A percentile compares a stretch with the other conserved stretches of the same genome.
These are phyloP conservation scores for Aspergillus fijiensis DNA, from an alignment of 2,329 filamentous ascomycete species.

Conservation along the genomic window DNA sequence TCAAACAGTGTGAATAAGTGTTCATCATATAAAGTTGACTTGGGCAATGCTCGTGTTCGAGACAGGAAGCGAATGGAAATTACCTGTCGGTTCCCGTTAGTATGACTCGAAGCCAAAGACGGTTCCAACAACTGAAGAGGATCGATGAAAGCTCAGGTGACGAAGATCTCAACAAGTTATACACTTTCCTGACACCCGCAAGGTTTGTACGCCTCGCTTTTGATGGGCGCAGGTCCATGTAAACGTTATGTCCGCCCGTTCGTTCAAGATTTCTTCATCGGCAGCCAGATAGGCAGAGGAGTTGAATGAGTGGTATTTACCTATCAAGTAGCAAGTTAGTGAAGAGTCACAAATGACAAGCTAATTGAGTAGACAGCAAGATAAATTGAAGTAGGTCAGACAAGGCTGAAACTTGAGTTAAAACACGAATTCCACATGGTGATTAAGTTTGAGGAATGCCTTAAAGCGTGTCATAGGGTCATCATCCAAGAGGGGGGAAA, in stretches of 20 bases:
- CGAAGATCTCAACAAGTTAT: slow-evolving; percentile 67
- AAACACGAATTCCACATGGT: slow-evolving; percentile 62
- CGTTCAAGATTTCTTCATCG: slow-evolving; percentile 66
- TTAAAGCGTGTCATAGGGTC: slow-evolving; percentile 61
- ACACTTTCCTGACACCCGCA: slow-evolving; percentile 55
- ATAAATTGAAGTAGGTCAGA: slow-evolving; percentile 50
- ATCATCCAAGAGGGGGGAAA: slow-evolving; percentile 51
- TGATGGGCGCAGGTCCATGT: slow-evolving; percentile 51
- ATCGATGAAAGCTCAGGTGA: slow-evolving; percentile 56
- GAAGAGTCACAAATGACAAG: slow-evolving; percentile 18
- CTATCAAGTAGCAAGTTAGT: slow-evolving; percentile 35
- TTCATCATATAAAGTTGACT: slow-evolving; percentile 60
- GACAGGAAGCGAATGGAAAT: slow-evolving; percentile 16
- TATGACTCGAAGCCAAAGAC: slow-evolving; percentile 15
- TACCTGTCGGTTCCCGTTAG: slow-evolving; percentile 31
- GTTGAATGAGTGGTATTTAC: slow-evolving; percentile 29
- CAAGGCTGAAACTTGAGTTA: slow-evolving; percentile 67
- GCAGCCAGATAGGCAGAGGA: slow-evolving; percentile 21
- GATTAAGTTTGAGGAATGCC: slow-evolving; percentile 69
- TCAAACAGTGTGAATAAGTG: slow-evolving; percentile 71
- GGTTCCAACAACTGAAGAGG: slow-evolving; percentile 22
- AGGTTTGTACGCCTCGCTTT: slow-evolving; percentile 64
- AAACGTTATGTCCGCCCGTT: slow-evolving; percentile 67
- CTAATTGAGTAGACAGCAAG: slow-evolving; percentile 19
- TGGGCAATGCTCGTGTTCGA: slow-evolving; percentile 20